Evolutionary conservation across 345 rosid species (phyloP), one percentile per base, ranked within the genome.

Genomic region (Trapa bicornis): DNA sequence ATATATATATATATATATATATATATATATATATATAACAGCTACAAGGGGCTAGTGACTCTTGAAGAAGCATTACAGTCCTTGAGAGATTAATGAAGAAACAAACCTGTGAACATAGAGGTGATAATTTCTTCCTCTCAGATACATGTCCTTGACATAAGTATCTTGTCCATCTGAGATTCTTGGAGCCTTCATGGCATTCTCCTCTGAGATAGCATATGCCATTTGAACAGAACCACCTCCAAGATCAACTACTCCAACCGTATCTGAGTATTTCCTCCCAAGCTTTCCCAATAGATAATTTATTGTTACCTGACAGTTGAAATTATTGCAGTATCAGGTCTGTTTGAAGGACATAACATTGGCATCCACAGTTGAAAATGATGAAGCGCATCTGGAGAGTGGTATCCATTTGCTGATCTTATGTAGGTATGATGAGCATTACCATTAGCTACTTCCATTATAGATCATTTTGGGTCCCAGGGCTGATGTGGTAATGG

Each of bases 141-240:
- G 75, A 68, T 56, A 64, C 99, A 91, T 94, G 78, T 89, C 86
- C 65, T 82, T 85, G 73, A 94, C 92, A 80, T 76, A 91, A 41
- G 83, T 6, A 70, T 94, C 96, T 87, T 87, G 91, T 66, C 97
- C 96, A 65, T 78, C 77, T 64, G 75, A 71, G 73, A 82, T 33
- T 64, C 71, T 81, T 43, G 96, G 97, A 71, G 97, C 87, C 72
- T 65, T 87, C 54, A 86, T 85, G 73, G 92, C 97, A 77, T 85
- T 93, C 42, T 68, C 75, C 75, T 89, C 79, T 0, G 99, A 87
- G 73, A 91, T 87, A 70, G 99, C 97, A 81, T 89, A 94, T 42
- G 99, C 97, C 99, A 94, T 94, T 81, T 94, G 99, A 68, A 94
- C 97, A 73, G 99, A 94, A 54, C 99, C 99, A 66, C 99, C 99